These are phyloP conservation scores for Colletotrichum sidae DNA, from an alignment of 2,329 filamentous ascomycete species.

Conservation along the genomic window DNA sequence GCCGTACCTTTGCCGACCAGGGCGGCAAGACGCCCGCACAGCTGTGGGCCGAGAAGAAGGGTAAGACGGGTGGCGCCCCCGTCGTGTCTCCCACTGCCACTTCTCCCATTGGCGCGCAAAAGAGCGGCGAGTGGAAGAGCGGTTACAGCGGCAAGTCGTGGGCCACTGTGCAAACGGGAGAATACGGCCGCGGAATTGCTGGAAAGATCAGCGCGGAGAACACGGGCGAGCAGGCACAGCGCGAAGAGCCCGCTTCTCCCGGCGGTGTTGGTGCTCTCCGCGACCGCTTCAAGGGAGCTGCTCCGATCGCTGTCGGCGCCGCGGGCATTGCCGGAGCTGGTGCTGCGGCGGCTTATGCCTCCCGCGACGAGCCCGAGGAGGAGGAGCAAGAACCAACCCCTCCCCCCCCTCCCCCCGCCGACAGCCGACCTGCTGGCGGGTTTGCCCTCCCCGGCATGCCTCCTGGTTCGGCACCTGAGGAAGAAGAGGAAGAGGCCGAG, in stretches of 20 bases:
- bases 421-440: constrained; percentile 74
- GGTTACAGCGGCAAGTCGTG: constrained; percentile 91
- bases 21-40: constrained; percentile 97
- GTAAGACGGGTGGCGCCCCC: constrained; percentile 74
- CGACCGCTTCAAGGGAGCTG: constrained; percentile 84
- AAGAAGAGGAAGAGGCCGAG: constrained; percentile 65
- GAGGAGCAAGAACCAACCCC: constrained; percentile 59
- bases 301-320: constrained; percentile 70
- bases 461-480: constrained; percentile 65
- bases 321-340: constrained; percentile 57
- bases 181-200: constrained; percentile 73
- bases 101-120: constrained; percentile 73
- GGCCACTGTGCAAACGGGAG: constrained; percentile 82
- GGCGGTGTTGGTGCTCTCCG: constrained; percentile 80
- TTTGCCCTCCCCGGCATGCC: constrained; percentile 85
- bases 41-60: constrained; percentile 98
- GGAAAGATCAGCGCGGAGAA: constrained; percentile 66
- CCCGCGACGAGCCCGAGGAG: constrained; percentile 40
- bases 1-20: constrained; percentile 92
- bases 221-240: constrained; percentile 65
- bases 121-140: constrained; percentile 91
- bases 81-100: constrained; percentile 53
- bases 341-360: constrained; percentile 47
- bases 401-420: constrained; percentile 63
- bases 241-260: constrained; percentile 64